phyloP scores from a whole-genome alignment of 768 basidiomycete species.

The Rhodotorula kratochvilovae region DNA sequence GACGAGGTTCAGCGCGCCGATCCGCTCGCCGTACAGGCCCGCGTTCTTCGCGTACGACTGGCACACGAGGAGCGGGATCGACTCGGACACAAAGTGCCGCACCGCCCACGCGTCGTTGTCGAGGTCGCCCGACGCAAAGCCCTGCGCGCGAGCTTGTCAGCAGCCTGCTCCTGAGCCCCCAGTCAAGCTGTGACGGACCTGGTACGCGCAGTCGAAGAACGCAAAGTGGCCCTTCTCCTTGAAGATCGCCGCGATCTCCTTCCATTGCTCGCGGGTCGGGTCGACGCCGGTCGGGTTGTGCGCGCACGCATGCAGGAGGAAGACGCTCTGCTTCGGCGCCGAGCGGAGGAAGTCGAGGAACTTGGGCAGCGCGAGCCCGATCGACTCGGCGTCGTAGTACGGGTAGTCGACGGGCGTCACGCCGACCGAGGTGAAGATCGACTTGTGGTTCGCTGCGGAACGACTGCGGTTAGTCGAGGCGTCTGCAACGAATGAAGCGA shows the following conservation, averaged over 20 bases:
- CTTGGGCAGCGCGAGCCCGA: conserved; percentile 86
- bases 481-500: background rate
- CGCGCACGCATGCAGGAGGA: conserved; percentile 92
- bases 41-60: conserved; percentile 99
- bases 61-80: conserved; percentile 77
- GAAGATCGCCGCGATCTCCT: conserved; percentile 76
- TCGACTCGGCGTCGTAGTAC: conserved; percentile 72
- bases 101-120: conserved; percentile 88
- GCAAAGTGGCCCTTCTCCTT: conserved; percentile 72
- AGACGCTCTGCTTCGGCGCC: conserved; percentile 72
- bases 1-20: conserved; percentile 85
- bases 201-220: conserved; percentile 91
- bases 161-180: too few relatives aligned
- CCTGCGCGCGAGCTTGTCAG: conserved; percentile 52
- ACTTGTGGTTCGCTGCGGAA: conserved; percentile 60
- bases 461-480: background rate
- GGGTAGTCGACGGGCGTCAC: conserved; percentile 78
- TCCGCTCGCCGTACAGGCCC: conserved; percentile 97
- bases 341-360: conserved; percentile 54
- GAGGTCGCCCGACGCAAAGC: conserved; percentile 92
- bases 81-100: conserved; percentile 83
- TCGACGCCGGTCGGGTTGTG: conserved; percentile 96
- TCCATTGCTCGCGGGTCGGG: conserved; percentile 89
- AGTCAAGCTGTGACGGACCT: too few relatives aligned
- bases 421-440: conserved; percentile 83